phyloP scores from a whole-genome alignment of 202 grass and related monocot species.

The Elaeis oleifera region DNA sequence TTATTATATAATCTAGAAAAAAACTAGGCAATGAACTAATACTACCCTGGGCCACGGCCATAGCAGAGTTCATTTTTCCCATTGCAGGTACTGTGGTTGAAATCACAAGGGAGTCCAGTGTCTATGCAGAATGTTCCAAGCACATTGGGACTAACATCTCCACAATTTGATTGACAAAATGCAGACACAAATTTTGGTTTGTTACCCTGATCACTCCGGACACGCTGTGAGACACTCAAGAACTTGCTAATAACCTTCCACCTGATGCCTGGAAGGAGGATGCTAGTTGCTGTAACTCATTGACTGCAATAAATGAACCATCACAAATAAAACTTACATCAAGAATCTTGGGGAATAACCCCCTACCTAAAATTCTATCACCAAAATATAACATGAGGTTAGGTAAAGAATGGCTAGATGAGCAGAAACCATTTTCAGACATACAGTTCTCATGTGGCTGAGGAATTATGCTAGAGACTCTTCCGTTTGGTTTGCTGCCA shows the following conservation, averaged over 20 bases:
- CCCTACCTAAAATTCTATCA: slow-evolving; percentile 2
- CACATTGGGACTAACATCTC: slow-evolving; percentile 98
- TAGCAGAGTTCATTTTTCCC: slow-evolving; percentile 99
- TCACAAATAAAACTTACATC: neutral
- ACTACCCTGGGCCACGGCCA: slow-evolving; percentile 88
- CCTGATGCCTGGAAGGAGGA: slow-evolving; percentile 80
- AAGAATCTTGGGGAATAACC: neutral
- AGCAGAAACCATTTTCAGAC: slow-evolving; percentile 6
- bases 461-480: slow-evolving; percentile 83
- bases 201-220: slow-evolving; percentile 49
- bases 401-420: neutral
- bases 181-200: slow-evolving; percentile 80
- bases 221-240: slow-evolving; percentile 40
- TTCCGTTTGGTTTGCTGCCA: slow-evolving; percentile 31
- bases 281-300: slow-evolving; percentile 67
- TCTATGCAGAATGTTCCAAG: slow-evolving; percentile 90
- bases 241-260: slow-evolving; percentile 54
- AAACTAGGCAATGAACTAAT: slow-evolving; percentile 11
- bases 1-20: slow-evolving; percentile 3
- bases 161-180: slow-evolving; percentile 97
- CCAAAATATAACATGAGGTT: neutral
- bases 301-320: slow-evolving; percentile 43
- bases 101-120: slow-evolving; percentile 78
- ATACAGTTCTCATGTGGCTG: slow-evolving; percentile 79
- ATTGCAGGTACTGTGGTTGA: slow-evolving; percentile 94